Evolutionary conservation across 1,284 basidiomycete species (phyloP).

Genomic region (Papiliotrema terrestris): DNA sequence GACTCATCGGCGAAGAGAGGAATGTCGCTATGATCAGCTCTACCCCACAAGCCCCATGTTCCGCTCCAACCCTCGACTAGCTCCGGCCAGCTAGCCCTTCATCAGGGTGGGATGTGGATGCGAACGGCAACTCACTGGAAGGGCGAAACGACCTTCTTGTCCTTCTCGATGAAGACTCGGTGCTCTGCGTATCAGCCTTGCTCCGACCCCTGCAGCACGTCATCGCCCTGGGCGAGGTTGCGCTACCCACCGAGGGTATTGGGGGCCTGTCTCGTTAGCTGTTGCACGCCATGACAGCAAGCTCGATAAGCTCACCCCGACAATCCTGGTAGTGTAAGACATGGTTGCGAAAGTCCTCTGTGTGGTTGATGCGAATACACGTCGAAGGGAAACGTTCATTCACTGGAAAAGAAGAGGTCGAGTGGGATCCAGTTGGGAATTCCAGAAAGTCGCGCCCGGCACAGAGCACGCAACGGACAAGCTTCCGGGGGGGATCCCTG

Average conservation of each 20-base stretch:
- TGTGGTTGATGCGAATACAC: background rate
- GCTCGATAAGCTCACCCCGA: constrained; percentile 28
- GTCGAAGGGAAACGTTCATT: background rate
- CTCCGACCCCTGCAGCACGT: background rate
- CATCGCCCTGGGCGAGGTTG: background rate
- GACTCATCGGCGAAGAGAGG: constrained; percentile 92
- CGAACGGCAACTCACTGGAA: constrained; percentile 61
- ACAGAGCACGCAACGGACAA: background rate
- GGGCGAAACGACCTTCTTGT: constrained; percentile 77
- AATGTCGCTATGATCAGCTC: constrained; percentile 59
- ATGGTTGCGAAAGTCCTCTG: constrained; percentile 10
- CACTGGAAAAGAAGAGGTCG: background rate
- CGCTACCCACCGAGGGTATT: constrained; percentile 78
- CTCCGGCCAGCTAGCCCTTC: background rate
- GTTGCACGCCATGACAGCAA: background rate
- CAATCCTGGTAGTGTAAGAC: constrained; percentile 30
- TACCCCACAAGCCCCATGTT: background rate
- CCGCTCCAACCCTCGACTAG: background rate
- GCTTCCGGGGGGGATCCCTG: too few relatives aligned
- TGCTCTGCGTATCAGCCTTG: constrained; percentile 61
- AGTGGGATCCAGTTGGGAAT: background rate
- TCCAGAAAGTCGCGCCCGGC: background rate
- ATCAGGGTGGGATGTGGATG: background rate
- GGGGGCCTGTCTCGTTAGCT: constrained; percentile 55
- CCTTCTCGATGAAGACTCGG: constrained; percentile 89